Evolutionary conservation across 352 stramenopile genomes (phyloP).

Genomic region (Globisporangium alternatum): DNA sequence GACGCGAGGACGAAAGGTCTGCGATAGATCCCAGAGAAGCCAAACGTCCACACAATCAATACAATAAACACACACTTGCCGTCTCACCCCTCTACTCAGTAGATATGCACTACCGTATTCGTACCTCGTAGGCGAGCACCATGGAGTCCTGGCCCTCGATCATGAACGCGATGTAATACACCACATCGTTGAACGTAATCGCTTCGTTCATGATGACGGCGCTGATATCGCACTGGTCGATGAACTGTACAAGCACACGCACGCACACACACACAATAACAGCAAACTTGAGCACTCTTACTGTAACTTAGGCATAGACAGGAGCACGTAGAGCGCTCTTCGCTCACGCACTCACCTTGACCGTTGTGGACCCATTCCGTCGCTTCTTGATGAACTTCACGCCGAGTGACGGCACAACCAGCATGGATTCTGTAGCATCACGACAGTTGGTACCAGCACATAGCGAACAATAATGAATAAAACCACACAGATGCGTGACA

Average conservation of each 20-base stretch:
- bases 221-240: slow-evolving; percentile 44
- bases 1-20: slow-evolving; percentile 72
- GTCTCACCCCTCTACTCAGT: too few relatives aligned
- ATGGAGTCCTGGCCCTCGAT: slow-evolving; percentile 62
- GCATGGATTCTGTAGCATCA: slow-evolving; percentile 50
- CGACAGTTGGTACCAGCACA: background rate
- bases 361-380: slow-evolving; percentile 40
- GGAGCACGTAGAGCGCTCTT: background rate
- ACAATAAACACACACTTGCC: slow-evolving; percentile 9
- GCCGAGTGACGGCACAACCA: slow-evolving; percentile 70
- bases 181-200: slow-evolving; percentile 73
- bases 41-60: background rate
- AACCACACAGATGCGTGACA: background rate
- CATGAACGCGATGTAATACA: slow-evolving; percentile 83
- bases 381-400: slow-evolving; percentile 64
- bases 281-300: background rate
- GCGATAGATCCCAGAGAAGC: background rate
- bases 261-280: background rate
- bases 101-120: background rate
- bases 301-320: too few relatives aligned
- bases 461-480: background rate
- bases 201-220: slow-evolving; percentile 81
- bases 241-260: slow-evolving; percentile 24
- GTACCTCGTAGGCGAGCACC: slow-evolving; percentile 77
- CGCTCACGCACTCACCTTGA: slow-evolving; percentile 21